A percentile compares a stretch with the other conserved stretches of the same genome.
Evolutionary conservation across 768 basidiomycete genomes (phyloP).

Genomic region (Phanerochaete carnosa): DNA sequence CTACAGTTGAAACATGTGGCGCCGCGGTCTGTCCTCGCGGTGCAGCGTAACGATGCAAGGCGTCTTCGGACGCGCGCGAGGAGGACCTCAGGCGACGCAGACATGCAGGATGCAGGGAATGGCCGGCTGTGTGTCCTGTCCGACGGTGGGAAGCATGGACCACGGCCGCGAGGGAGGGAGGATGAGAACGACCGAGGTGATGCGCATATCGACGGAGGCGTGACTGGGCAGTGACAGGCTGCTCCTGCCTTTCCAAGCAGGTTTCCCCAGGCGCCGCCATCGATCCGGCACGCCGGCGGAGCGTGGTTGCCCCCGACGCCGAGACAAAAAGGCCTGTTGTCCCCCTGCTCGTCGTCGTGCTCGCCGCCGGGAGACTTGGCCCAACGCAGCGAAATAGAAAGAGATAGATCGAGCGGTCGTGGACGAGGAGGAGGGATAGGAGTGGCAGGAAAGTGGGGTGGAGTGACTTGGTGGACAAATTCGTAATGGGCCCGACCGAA

Average conservation of each 20-base stretch:
- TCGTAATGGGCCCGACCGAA: slow-evolving; percentile 5
- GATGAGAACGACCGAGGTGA: background rate
- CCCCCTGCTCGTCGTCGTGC: background rate
- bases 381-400: background rate
- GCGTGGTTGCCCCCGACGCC: slow-evolving; percentile 1
- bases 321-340: background rate
- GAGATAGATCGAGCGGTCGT: background rate
- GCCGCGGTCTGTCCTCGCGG: background rate
- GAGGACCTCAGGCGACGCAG: background rate
- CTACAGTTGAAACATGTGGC: background rate
- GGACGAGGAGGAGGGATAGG: background rate
- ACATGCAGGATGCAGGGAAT: background rate
- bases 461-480: background rate
- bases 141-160: background rate
- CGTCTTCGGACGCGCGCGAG: background rate
- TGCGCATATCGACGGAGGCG: background rate
- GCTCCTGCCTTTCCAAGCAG: slow-evolving; percentile 2
- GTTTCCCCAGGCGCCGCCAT: slow-evolving; percentile 11
- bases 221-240: background rate
- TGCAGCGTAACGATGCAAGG: too few species aligned
- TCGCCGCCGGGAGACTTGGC: background rate
- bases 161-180: background rate
- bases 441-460: background rate
- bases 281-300: slow-evolving; percentile 12
- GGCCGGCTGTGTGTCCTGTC: background rate